Evolutionary conservation across 1,139 yeast species (phyloP).

Genomic region (Eremothecium coryli): DNA sequence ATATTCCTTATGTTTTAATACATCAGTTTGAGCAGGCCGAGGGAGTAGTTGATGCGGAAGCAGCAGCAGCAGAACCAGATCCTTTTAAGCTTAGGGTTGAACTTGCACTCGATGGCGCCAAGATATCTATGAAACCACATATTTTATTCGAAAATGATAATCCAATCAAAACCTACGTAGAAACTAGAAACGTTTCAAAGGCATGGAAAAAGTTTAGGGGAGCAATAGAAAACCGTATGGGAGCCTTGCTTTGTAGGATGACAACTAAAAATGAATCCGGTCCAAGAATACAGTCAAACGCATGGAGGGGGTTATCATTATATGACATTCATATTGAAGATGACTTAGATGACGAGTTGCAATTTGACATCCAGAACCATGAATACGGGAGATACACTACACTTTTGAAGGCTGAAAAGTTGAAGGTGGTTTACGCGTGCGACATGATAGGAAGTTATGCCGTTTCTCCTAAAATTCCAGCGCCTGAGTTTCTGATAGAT

Average conservation of each 20-base stretch:
- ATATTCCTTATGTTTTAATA: constrained; percentile 65
- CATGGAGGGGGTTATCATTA: constrained; percentile 39
- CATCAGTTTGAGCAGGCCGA: constrained; percentile 47
- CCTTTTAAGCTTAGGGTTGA: constrained; percentile 33
- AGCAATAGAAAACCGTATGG: background rate
- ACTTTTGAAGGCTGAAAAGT: constrained; percentile 53
- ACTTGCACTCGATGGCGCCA: constrained; percentile 30
- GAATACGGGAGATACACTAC: constrained; percentile 83
- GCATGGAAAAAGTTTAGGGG: constrained; percentile 18
- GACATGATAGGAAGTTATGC: constrained; percentile 57
- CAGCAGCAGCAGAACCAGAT: constrained; percentile 46
- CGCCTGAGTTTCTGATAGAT: constrained; percentile 61
- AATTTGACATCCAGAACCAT: constrained; percentile 32
- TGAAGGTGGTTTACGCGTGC: constrained; percentile 50
- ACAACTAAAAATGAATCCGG: constrained; percentile 34
- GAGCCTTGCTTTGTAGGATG: background rate
- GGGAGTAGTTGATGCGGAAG: constrained; percentile 53
- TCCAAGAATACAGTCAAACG: constrained; percentile 21
- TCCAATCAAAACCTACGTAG: constrained; percentile 17
- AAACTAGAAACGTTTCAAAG: constrained; percentile 16
- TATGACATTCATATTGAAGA: constrained; percentile 28
- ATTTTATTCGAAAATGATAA: constrained; percentile 39
- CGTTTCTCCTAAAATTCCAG: constrained; percentile 31
- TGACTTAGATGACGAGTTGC: constrained; percentile 22
- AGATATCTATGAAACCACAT: constrained; percentile 60